phyloP scores from a whole-genome alignment of 1,284 basidiomycete genomes.

The Boletus chippewaensis region DNA sequence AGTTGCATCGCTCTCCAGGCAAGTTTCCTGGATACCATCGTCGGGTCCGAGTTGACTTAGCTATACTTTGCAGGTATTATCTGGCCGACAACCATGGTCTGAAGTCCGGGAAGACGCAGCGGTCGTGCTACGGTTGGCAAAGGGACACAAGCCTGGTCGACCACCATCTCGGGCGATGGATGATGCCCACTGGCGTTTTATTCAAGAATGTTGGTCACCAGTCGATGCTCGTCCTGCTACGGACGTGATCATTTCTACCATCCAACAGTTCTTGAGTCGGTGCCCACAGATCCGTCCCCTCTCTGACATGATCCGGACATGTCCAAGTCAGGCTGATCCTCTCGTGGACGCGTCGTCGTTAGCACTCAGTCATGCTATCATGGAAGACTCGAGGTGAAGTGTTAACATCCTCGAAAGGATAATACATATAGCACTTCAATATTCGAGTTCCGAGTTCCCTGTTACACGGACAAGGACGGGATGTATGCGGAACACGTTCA shows the following conservation, averaged over 20 bases:
- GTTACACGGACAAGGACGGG: not conserved
- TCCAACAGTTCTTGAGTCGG: not conserved
- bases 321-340: not conserved
- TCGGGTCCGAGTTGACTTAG: fast-evolving
- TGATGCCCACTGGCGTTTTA: constrained; percentile 11
- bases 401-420: too few species aligned
- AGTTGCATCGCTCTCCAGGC: constrained; percentile 11
- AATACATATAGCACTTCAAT: not conserved
- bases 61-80: constrained; percentile 1
- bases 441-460: not conserved
- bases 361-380: too few species aligned
- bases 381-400: too few species aligned
- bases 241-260: not conserved
- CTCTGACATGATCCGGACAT: not conserved
- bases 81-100: constrained; percentile 8
- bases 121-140: not conserved
- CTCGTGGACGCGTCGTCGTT: not conserved
- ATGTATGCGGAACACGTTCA: not conserved
- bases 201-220: constrained; percentile 2
- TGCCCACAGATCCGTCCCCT: not conserved
- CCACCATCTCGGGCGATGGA: constrained; percentile 2
- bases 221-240: not conserved
- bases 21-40: not conserved
- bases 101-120: not conserved
- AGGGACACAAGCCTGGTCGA: constrained; percentile 1